Evolutionary conservation across 1,139 yeast genomes (phyloP).

Genomic region (Geotrichum reessii): DNA sequence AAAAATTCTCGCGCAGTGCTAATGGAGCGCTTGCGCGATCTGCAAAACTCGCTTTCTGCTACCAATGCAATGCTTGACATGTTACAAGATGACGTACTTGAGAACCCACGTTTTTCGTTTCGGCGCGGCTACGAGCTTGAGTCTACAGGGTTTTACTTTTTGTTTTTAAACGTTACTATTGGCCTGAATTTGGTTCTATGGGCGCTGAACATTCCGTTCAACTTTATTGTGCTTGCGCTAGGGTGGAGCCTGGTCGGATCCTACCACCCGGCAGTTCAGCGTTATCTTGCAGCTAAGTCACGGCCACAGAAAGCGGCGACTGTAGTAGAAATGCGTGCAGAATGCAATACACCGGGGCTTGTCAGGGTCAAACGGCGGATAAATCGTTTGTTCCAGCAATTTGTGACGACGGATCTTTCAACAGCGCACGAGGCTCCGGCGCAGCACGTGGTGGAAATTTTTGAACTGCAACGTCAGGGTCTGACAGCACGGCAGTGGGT

Average conservation of each 20-base stretch:
- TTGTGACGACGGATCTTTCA: constrained; percentile 48
- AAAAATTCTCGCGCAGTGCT: constrained; percentile 22
- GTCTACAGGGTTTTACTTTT: constrained; percentile 51
- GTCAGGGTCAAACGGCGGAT: constrained; percentile 20
- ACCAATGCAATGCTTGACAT: background rate
- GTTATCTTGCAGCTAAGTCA: constrained; percentile 50
- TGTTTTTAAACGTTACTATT: constrained; percentile 36
- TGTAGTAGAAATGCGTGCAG: constrained; percentile 24
- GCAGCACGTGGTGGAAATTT: constrained; percentile 56
- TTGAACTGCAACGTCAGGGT: constrained; percentile 65
- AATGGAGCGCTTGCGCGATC: constrained; percentile 52
- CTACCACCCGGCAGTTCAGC: constrained; percentile 58
- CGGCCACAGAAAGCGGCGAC: constrained; percentile 23
- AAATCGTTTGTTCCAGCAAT: constrained; percentile 32
- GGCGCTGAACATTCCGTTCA: background rate
- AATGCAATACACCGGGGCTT: constrained; percentile 53
- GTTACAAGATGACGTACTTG: background rate
- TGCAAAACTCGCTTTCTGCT: constrained; percentile 50
- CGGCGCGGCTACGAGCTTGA: constrained; percentile 48
- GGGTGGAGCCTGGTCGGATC: constrained; percentile 57
- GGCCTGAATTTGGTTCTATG: background rate
- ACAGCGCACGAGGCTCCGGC: constrained; percentile 65
- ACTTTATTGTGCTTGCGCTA: background rate
- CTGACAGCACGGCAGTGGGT: constrained; percentile 58
- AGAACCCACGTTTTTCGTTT: background rate